Conservation (phyloP, 768 basidiomycete species). For the Gymnopilus dilepis region DNA sequence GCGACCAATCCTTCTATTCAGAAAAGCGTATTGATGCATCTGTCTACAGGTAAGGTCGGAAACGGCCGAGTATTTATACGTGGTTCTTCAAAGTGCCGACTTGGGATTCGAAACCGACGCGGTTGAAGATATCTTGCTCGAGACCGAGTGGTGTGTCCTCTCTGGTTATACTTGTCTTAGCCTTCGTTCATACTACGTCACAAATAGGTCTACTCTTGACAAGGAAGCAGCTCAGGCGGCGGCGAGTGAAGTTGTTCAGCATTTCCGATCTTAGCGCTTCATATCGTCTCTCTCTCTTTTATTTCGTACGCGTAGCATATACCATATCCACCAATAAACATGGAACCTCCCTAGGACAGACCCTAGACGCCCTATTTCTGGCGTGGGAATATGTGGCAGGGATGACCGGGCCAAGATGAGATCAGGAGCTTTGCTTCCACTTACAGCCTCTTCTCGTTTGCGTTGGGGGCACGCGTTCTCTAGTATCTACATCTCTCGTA, state of each 20-base stretch:
- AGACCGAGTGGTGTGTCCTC: conserved; percentile 79
- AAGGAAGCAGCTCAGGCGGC: conserved; percentile 41
- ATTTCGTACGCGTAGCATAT: not conserved
- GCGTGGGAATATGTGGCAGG: conserved; percentile 16
- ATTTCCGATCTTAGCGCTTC: conserved; percentile 31
- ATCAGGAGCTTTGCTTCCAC: conserved; percentile 13
- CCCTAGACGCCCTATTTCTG: not conserved
- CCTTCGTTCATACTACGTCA: not conserved
- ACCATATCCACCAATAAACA: not conserved
- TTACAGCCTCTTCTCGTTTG: conserved; percentile 18
- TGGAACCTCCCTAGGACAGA: not conserved
- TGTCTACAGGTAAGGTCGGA: conserved; percentile 72
- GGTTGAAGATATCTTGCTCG: conserved; percentile 71
- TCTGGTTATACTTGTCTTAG: not conserved
- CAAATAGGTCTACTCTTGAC: conserved; percentile 55
- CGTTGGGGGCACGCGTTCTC: conserved; percentile 1
- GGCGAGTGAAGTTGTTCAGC: conserved; percentile 45
- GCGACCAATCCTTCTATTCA: conserved; percentile 24
- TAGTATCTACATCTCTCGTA: conserved; percentile 2
- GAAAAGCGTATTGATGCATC: not conserved
- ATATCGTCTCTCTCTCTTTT: not conserved
- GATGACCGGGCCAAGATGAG: conserved; percentile 17
- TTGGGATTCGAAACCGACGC: conserved; percentile 67
- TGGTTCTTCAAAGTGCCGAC: conserved; percentile 74
- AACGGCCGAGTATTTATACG: conserved; percentile 84